A percentile compares a stretch with the other conserved stretches of the same genome.
Evolutionary conservation across 2,329 filamentous ascomycete genomes (phyloP).

Genomic region (Parastagonospora nodorum): DNA sequence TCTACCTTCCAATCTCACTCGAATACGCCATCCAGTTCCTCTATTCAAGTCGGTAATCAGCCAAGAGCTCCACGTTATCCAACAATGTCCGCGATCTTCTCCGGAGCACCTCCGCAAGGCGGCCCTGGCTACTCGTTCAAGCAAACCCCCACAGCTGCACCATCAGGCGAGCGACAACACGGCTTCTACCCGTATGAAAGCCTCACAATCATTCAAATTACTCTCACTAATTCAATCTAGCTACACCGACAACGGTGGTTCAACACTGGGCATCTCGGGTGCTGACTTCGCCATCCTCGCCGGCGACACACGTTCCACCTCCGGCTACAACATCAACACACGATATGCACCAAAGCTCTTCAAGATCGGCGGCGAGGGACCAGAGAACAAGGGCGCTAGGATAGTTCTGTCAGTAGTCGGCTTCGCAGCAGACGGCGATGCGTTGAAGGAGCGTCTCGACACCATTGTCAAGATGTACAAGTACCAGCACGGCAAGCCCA

Average conservation of each 20-base stretch:
- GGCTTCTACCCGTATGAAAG: slow-evolving; percentile 81
- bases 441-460: slow-evolving; percentile 91
- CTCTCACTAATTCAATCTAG: slow-evolving; percentile 52
- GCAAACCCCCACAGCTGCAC: slow-evolving; percentile 53
- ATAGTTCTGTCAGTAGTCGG: slow-evolving; percentile 94
- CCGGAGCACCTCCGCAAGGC: slow-evolving; percentile 56
- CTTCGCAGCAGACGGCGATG: slow-evolving; percentile 92
- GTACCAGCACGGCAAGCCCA: slow-evolving; percentile 96
- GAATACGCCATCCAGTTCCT: slow-evolving; percentile 11
- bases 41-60: not conserved
- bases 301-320: slow-evolving; percentile 93
- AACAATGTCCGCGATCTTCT: slow-evolving; percentile 61
- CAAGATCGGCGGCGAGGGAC: slow-evolving; percentile 90
- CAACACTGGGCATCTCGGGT: slow-evolving; percentile 92
- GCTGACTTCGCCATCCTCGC: slow-evolving; percentile 95
- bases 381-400: slow-evolving; percentile 80
- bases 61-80: slow-evolving; percentile 1
- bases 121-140: slow-evolving; percentile 66
- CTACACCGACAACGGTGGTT: slow-evolving; percentile 98
- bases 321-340: slow-evolving; percentile 97
- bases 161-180: slow-evolving; percentile 67
- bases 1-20: slow-evolving; percentile 17
- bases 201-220: slow-evolving; percentile 37
- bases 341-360: slow-evolving; percentile 95
- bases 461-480: slow-evolving; percentile 98